phyloP scores from a whole-genome alignment of 495 filamentous ascomycete genomes.

The Penicillium pancosmium region DNA sequence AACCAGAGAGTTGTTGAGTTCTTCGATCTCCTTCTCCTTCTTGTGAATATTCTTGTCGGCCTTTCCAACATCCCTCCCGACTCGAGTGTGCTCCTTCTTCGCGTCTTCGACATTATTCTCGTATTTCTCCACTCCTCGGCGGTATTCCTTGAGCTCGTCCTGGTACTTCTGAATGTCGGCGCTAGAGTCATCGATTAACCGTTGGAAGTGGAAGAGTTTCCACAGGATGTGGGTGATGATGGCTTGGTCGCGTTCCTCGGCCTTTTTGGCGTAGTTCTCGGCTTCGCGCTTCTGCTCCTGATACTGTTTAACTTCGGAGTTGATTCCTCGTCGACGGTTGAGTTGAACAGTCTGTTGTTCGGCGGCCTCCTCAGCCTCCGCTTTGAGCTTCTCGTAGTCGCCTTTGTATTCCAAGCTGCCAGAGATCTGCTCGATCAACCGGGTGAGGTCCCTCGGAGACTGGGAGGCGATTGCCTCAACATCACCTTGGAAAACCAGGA shows the following conservation, averaged over 20 bases:
- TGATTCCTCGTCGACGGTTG: slow-evolving; percentile 87
- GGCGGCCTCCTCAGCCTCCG: slow-evolving; percentile 79
- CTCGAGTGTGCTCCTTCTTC: slow-evolving; percentile 80
- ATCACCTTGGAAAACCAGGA: slow-evolving; percentile 97
- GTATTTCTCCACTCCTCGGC: slow-evolving; percentile 83
- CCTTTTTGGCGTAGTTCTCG: slow-evolving; percentile 85
- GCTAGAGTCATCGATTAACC: slow-evolving; percentile 86
- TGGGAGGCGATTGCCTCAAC: slow-evolving; percentile 98
- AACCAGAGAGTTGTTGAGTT: slow-evolving; percentile 79
- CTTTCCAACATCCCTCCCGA: slow-evolving; percentile 77
- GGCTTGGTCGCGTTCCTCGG: slow-evolving; percentile 85
- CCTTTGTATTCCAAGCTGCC: slow-evolving; percentile 94
- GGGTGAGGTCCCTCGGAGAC: slow-evolving; percentile 89
- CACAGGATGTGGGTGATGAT: slow-evolving; percentile 94
- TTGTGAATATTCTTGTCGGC: slow-evolving; percentile 78
- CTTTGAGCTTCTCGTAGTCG: slow-evolving; percentile 88
- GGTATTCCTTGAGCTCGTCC: slow-evolving; percentile 92
- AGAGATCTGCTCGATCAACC: slow-evolving; percentile 95
- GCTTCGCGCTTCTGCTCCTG: slow-evolving; percentile 97
- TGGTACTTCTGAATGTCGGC: slow-evolving; percentile 92
- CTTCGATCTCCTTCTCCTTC: slow-evolving; percentile 88
- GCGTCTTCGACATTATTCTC: slow-evolving; percentile 82
- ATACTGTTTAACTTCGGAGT: slow-evolving; percentile 96
- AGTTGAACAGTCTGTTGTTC: slow-evolving; percentile 88
- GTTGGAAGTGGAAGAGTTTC: slow-evolving; percentile 97